Evolutionary conservation across 306 rosid genomes (phyloP).

Genomic region (Urtica urens): DNA sequence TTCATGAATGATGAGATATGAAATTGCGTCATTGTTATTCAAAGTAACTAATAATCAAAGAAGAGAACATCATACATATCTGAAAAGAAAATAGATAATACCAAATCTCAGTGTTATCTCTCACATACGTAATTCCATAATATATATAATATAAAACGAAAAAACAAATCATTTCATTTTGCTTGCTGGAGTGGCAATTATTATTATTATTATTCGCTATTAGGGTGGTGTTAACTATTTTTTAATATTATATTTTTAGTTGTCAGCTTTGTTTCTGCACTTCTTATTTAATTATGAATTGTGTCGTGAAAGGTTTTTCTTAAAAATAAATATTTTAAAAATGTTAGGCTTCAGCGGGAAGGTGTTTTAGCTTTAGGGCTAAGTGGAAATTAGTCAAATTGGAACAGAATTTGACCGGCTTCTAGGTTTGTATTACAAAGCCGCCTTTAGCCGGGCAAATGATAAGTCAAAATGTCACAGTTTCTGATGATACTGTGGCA

Average conservation of each 20-base stretch:
- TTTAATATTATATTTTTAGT: not conserved
- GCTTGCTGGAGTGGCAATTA: constrained; percentile 9
- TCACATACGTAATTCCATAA: constrained; percentile 8
- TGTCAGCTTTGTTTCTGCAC: not conserved
- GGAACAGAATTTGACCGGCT: not conserved
- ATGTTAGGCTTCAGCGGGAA: not conserved
- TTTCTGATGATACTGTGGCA: not conserved
- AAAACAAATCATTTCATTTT: not conserved
- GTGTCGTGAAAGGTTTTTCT: not conserved
- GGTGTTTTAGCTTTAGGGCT: not conserved
- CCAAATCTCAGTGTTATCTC: too few relatives aligned
- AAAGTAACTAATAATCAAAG: not conserved
- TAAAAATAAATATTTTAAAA: not conserved
- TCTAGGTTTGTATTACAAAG: not conserved
- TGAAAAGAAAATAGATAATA: not conserved
- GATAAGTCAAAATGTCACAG: constrained; percentile 3
- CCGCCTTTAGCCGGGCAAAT: constrained; percentile 20
- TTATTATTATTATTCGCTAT: too few relatives aligned
- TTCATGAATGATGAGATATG: not conserved
- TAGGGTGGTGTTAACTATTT: not conserved
- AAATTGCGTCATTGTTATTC: constrained; percentile 12
- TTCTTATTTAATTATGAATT: not conserved
- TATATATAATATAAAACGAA: too few relatives aligned
- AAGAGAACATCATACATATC: not conserved
- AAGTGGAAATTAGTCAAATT: constrained; percentile 3